phyloP scores from a whole-genome alignment of 225 moss, liverwort and hornwort species.

The Polytrichum formosum region DNA sequence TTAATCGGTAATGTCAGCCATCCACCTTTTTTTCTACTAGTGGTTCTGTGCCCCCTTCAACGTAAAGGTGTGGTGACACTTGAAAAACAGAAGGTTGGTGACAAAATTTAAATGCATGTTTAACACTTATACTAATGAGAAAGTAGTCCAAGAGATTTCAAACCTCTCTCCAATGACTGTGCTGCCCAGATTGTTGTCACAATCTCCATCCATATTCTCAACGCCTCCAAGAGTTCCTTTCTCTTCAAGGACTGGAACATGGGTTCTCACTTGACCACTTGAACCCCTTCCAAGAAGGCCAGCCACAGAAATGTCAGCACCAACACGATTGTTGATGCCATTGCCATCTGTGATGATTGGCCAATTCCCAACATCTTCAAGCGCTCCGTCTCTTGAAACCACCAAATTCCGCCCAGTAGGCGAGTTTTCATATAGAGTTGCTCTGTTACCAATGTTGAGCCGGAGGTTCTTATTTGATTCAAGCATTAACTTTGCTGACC shows the following conservation, averaged over 20 bases:
- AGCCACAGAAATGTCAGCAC: background rate
- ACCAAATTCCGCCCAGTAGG: constrained; percentile 11
- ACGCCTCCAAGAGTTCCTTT: constrained; percentile 14
- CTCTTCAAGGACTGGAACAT: background rate
- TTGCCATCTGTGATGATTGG: constrained; percentile 26
- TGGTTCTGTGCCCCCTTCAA: too few species aligned
- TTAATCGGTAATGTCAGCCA: too few species aligned
- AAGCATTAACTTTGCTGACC: constrained; percentile 11
- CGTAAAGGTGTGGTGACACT: too few species aligned
- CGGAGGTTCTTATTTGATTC: constrained; percentile 10
- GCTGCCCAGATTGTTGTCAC: background rate
- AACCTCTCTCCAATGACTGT: background rate
- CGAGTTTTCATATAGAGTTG: constrained; percentile 18
- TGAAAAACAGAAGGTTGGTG: too few species aligned
- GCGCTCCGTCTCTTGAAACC: constrained; percentile 16
- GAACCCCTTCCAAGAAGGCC: background rate
- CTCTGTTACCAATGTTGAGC: constrained; percentile 12
- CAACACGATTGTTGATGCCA: constrained; percentile 21
- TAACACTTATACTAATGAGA: too few species aligned
- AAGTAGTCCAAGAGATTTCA: background rate
- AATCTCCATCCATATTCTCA: constrained; percentile 18
- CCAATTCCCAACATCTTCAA: constrained; percentile 22
- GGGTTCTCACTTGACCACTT: constrained; percentile 9
- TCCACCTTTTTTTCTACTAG: too few species aligned
- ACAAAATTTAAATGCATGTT: too few species aligned